phyloP scores from a whole-genome alignment of 352 stramenopile species.

The Globisporangium iwayamae region DNA sequence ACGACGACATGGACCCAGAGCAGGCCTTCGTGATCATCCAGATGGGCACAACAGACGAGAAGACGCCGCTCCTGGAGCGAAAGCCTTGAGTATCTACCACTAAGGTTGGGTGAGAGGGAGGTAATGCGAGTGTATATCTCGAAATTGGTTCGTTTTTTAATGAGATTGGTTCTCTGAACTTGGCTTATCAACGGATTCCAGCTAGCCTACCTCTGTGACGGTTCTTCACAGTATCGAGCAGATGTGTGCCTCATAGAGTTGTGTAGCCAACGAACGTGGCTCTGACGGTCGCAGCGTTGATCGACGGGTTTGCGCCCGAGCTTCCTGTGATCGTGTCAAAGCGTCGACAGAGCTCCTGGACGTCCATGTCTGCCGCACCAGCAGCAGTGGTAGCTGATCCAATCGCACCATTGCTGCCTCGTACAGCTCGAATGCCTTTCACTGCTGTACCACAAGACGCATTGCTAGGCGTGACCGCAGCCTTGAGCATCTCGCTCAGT shows the following conservation, averaged over 20 bases:
- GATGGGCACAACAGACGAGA: conserved; percentile 25
- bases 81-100: neutral
- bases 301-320: conserved; percentile 8
- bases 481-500: conserved; percentile 45
- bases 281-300: conserved; percentile 14
- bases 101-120: neutral
- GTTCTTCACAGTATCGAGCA: neutral
- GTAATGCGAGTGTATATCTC: neutral
- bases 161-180: neutral
- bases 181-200: neutral
- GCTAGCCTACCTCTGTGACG: neutral
- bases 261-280: conserved; percentile 34
- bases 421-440: conserved; percentile 44
- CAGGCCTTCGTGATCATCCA: conserved; percentile 31
- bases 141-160: neutral
- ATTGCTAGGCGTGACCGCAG: conserved; percentile 24
- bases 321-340: conserved; percentile 40
- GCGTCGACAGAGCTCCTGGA: conserved; percentile 26
- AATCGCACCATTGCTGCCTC: conserved; percentile 17
- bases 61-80: conserved; percentile 30
- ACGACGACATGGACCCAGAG: conserved; percentile 16
- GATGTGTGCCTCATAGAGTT: neutral
- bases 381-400: neutral
- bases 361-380: conserved; percentile 11
- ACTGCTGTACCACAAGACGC: conserved; percentile 49